These are phyloP conservation scores for Boletus barrowsii DNA, from an alignment of 768 basidiomycete species.

Conservation along the genomic window DNA sequence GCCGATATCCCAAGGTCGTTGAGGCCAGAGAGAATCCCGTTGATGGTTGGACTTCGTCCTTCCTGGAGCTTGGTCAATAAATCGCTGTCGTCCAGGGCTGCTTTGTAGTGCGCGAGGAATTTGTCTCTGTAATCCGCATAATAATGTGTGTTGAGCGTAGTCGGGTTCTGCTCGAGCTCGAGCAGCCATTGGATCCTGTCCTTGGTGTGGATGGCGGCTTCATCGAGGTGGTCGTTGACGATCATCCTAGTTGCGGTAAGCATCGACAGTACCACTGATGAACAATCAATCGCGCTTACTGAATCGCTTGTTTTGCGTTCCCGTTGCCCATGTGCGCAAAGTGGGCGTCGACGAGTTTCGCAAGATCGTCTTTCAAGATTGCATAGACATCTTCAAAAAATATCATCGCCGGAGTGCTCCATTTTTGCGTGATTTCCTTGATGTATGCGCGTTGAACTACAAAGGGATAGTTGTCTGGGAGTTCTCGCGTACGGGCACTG, in stretches of 20 bases:
- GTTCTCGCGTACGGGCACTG: conserved; percentile 69
- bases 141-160: conserved; percentile 52
- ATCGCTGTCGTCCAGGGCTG: conserved; percentile 10
- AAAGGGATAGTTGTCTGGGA: conserved; percentile 66
- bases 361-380: conserved; percentile 39
- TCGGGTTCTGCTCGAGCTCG: conserved; percentile 46
- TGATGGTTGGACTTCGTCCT: conserved; percentile 17
- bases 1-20: conserved; percentile 28
- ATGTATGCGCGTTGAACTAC: conserved; percentile 56
- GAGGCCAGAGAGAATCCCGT: conserved; percentile 24
- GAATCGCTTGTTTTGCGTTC: conserved; percentile 45
- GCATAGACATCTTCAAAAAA: conserved; percentile 43
- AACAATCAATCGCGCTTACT: conserved; percentile 28
- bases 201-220: conserved; percentile 38
- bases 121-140: conserved; percentile 47
- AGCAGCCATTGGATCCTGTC: conserved; percentile 48
- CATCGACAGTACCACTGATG: too few relatives aligned
- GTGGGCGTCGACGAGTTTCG: conserved; percentile 43
- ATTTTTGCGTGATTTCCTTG: conserved; percentile 39
- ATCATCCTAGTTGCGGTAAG: conserved; percentile 37
- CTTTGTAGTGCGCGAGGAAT: conserved; percentile 49
- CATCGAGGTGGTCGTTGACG: conserved; percentile 48
- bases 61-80: conserved; percentile 8
- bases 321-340: conserved; percentile 56
- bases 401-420: conserved; percentile 44